Percentiles rank a stretch among this genome's conserved stretches.
Conservation (phyloP, 768 basidiomycete species). For the Collybia sp. region DNA sequence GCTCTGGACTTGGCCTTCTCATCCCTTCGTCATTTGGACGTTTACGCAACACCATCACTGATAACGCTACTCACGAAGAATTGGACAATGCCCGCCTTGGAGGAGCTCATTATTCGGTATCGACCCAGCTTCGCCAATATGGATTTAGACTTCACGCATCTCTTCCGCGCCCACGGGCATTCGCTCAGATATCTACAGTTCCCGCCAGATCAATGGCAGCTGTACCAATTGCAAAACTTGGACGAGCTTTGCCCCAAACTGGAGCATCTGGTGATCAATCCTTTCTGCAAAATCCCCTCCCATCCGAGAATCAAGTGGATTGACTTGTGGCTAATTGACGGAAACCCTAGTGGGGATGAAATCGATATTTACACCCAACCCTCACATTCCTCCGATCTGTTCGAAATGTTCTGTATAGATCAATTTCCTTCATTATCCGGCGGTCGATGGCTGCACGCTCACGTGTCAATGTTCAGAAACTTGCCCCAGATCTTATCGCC, state of each 20-base stretch:
- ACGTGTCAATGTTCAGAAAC: too few relatives aligned
- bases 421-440: too few relatives aligned
- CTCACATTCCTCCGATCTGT: too few relatives aligned
- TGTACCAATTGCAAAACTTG: slow-evolving; percentile 1
- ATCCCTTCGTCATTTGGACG: background rate
- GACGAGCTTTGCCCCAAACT: slow-evolving; percentile 4
- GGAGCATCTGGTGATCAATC: slow-evolving; percentile 7
- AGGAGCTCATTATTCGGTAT: slow-evolving; percentile 1
- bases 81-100: background rate
- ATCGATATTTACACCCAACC: too few relatives aligned
- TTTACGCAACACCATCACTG: background rate
- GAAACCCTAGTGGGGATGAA: too few relatives aligned
- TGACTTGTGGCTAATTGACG: slow-evolving; percentile 4
- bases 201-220: slow-evolving; percentile 1
- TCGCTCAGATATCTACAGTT: slow-evolving; percentile 5
- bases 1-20: background rate
- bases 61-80: background rate
- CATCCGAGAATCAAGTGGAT: slow-evolving; percentile 7
- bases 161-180: slow-evolving; percentile 3
- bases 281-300: background rate
- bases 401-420: too few relatives aligned
- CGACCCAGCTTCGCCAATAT: background rate
- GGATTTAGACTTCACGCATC: background rate
- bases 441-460: too few relatives aligned
- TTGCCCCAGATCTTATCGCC: too few relatives aligned